Evolutionary conservation across 805 yeast genomes (phyloP).

Genomic region (Candida sakaeoensis): DNA sequence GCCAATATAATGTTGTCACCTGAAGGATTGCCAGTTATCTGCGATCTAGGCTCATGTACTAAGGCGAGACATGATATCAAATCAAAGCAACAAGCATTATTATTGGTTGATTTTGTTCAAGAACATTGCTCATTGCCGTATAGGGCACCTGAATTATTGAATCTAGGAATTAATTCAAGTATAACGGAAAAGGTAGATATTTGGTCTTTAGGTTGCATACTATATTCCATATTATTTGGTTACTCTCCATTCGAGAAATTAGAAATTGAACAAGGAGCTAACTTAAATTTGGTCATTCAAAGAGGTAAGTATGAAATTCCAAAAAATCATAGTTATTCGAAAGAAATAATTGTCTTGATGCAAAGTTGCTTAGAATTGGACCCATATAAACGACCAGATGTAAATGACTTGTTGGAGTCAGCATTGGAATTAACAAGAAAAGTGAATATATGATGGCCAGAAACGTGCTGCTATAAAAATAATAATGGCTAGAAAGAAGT

Average conservation of each 20-base stretch:
- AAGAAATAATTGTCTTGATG: conserved; percentile 54
- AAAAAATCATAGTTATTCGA: conserved; percentile 47
- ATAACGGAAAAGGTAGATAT: conserved; percentile 77
- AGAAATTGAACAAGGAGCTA: conserved; percentile 79
- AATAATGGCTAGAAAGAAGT: no score
- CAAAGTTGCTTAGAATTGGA: conserved; percentile 59
- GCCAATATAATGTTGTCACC: conserved; percentile 80
- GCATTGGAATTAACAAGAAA: conserved; percentile 37
- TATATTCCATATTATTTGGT: conserved; percentile 74
- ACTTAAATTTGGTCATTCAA: conserved; percentile 68
- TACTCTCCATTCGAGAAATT: conserved; percentile 85
- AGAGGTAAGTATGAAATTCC: conserved; percentile 66
- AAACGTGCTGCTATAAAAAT: no score
- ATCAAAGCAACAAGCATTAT: conserved; percentile 66
- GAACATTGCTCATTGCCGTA: conserved; percentile 85
- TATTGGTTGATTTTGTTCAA: conserved; percentile 74
- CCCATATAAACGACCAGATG: conserved; percentile 57
- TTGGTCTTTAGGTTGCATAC: conserved; percentile 87
- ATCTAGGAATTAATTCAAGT: conserved; percentile 61
- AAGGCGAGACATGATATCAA: conserved; percentile 53
- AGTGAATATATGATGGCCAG: not conserved
- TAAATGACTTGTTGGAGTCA: conserved; percentile 53
- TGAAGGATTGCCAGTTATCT: conserved; percentile 72
- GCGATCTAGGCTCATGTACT: conserved; percentile 80
- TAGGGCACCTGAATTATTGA: conserved; percentile 86